phyloP scores from a whole-genome alignment of 331 rosid species.

The Malus hybrid region DNA sequence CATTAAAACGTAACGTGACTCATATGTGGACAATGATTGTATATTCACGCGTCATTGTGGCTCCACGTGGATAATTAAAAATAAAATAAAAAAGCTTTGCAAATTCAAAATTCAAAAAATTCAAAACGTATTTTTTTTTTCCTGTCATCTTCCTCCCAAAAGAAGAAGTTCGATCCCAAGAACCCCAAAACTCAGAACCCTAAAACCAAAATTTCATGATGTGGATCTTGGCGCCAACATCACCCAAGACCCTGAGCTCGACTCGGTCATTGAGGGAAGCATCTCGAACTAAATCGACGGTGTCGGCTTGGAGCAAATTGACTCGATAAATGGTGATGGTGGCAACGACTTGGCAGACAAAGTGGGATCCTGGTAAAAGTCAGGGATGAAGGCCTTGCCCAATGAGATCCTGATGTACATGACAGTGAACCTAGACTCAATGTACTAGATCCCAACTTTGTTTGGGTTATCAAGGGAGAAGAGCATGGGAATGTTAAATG shows the following conservation, averaged over 20 bases:
- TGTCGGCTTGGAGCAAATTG: constrained; percentile 78
- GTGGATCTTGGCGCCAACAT: constrained; percentile 97
- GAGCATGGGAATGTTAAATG: constrained; percentile 63
- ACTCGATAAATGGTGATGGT: constrained; percentile 66
- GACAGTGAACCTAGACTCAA: constrained; percentile 78
- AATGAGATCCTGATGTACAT: constrained; percentile 91
- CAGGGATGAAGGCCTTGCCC: constrained; percentile 75
- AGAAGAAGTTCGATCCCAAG: too few species aligned
- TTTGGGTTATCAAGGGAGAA: constrained; percentile 79
- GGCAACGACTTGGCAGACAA: constrained; percentile 58
- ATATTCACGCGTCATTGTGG: fast-evolving
- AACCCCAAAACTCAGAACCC: too few species aligned
- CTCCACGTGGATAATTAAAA: too few species aligned
- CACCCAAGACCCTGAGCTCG: constrained; percentile 74
- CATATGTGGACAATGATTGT: too few species aligned
- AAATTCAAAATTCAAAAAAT: too few species aligned
- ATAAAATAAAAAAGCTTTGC: too few species aligned
- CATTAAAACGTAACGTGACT: too few species aligned
- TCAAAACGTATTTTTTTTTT: too few species aligned
- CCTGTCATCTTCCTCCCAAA: too few species aligned
- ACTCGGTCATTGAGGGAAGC: constrained; percentile 82
- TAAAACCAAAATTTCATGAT: constrained; percentile 30
- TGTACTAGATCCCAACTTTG: constrained; percentile 94
- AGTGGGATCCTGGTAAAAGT: constrained; percentile 79
- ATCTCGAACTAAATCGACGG: constrained; percentile 69